Percentiles rank a stretch among this genome's conserved stretches.
These are phyloP conservation scores for Carex littledalei DNA, from an alignment of 176 grass and related monocot genomes.

Conservation along the genomic window DNA sequence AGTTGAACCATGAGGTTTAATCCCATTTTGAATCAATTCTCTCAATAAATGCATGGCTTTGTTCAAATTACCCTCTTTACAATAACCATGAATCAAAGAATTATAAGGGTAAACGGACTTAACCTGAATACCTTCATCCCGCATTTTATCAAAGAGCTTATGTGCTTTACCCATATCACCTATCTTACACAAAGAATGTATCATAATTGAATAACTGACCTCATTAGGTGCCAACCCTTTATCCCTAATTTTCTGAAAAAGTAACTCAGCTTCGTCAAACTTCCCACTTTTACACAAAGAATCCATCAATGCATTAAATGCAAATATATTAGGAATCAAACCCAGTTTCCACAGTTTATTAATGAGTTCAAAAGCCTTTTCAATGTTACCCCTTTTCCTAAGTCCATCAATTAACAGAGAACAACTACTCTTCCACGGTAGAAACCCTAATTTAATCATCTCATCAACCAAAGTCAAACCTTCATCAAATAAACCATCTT, in stretches of 20 bases:
- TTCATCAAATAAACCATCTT: slow-evolving; percentile 38
- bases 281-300: slow-evolving; percentile 49
- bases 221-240: slow-evolving; percentile 54
- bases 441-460: slow-evolving; percentile 40
- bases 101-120: slow-evolving; percentile 74
- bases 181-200: slow-evolving; percentile 71
- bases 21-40: slow-evolving; percentile 41
- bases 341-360: slow-evolving; percentile 45
- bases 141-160: slow-evolving; percentile 53
- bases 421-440: slow-evolving; percentile 53
- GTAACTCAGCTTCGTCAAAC: slow-evolving; percentile 59
- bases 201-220: slow-evolving; percentile 78
- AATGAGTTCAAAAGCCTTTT: slow-evolving; percentile 55
- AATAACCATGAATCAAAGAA: slow-evolving; percentile 70
- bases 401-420: slow-evolving; percentile 47
- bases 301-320: slow-evolving; percentile 67
- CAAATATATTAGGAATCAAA: slow-evolving; percentile 56
- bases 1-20: slow-evolving; percentile 48
- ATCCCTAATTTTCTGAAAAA: slow-evolving; percentile 50
- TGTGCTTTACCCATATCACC: slow-evolving; percentile 52
- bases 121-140: slow-evolving; percentile 32
- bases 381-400: slow-evolving; percentile 29
- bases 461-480: slow-evolving; percentile 33
- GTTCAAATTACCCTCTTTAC: slow-evolving; percentile 39
- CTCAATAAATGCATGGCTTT: slow-evolving; percentile 36